phyloP scores from a whole-genome alignment of 257 asterid genomes.

The Mentha longifolia region DNA sequence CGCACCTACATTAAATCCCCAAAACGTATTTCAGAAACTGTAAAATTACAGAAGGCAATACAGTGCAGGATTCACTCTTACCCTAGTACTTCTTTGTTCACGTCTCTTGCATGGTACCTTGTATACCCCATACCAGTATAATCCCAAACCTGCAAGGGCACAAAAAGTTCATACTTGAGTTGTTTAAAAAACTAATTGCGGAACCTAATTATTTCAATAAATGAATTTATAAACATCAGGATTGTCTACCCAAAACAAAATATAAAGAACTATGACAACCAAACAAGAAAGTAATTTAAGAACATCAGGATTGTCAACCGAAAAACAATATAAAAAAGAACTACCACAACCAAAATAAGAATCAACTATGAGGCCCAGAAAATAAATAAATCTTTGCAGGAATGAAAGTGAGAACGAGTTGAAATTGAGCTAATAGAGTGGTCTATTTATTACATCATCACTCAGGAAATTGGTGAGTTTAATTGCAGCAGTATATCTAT shows the following conservation, averaged over 20 bases:
- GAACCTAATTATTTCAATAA: background rate
- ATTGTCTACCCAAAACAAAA: constrained; percentile 8
- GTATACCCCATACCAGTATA: constrained; percentile 94
- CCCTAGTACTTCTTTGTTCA: constrained; percentile 83
- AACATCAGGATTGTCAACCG: too few species aligned
- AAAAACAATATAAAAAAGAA: too few species aligned
- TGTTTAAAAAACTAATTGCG: background rate
- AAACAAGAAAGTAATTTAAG: too few species aligned
- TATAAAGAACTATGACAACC: background rate
- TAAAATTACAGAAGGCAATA: constrained; percentile 24
- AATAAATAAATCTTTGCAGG: background rate
- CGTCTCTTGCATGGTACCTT: constrained; percentile 81
- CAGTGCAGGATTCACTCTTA: constrained; percentile 43
- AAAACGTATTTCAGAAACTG: constrained; percentile 35
- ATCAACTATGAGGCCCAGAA: background rate
- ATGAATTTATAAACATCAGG: constrained; percentile 14
- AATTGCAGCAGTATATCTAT: background rate
- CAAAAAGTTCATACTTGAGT: constrained; percentile 13
- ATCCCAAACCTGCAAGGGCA: constrained; percentile 85
- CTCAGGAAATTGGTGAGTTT: background rate
- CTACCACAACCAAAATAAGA: background rate
- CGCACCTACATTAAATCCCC: constrained; percentile 72
- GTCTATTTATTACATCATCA: background rate
- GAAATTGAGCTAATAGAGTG: background rate
- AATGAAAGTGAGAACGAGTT: background rate